Percentiles rank a stretch among this genome's conserved stretches.
Evolutionary conservation across 768 basidiomycete genomes (phyloP).

Genomic region (Tephrocybe sp.): DNA sequence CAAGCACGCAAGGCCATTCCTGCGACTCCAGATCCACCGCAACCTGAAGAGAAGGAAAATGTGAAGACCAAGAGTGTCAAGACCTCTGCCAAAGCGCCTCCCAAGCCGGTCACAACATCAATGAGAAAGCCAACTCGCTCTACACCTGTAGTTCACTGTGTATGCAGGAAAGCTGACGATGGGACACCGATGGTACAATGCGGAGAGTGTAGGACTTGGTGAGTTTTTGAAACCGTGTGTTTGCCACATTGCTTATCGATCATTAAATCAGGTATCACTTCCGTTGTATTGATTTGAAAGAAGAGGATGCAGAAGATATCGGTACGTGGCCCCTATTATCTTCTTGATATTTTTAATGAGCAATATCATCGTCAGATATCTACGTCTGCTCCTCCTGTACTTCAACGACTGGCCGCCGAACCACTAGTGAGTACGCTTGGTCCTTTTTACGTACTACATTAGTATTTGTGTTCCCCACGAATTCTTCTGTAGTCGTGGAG

Average conservation of each 20-base stretch:
- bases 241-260: slow-evolving; percentile 6
- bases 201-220: slow-evolving; percentile 70
- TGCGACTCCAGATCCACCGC: slow-evolving; percentile 13
- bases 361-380: slow-evolving; percentile 39
- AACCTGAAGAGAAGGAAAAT: slow-evolving; percentile 28
- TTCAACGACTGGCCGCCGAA: slow-evolving; percentile 57
- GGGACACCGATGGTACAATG: slow-evolving; percentile 82
- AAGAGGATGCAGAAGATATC: slow-evolving; percentile 71
- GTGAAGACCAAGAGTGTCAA: slow-evolving; percentile 17
- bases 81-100: slow-evolving; percentile 12
- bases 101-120: slow-evolving; percentile 4
- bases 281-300: slow-evolving; percentile 62
- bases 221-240: slow-evolving; percentile 13
- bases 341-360: not conserved
- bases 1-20: slow-evolving; percentile 16
- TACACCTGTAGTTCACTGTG: slow-evolving; percentile 43
- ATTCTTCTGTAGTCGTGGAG: slow-evolving; percentile 34
- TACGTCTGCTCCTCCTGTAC: slow-evolving; percentile 57
- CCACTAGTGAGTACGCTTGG: slow-evolving; percentile 72
- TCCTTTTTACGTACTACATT: slow-evolving; percentile 28
- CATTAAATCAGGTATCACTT: slow-evolving; percentile 71
- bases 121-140: slow-evolving; percentile 7
- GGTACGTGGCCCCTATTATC: slow-evolving; percentile 46
- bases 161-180: slow-evolving; percentile 68
- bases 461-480: slow-evolving; percentile 26